phyloP scores from a whole-genome alignment of 2,329 filamentous ascomycete species.

The Ceratocystis harringtonii region DNA sequence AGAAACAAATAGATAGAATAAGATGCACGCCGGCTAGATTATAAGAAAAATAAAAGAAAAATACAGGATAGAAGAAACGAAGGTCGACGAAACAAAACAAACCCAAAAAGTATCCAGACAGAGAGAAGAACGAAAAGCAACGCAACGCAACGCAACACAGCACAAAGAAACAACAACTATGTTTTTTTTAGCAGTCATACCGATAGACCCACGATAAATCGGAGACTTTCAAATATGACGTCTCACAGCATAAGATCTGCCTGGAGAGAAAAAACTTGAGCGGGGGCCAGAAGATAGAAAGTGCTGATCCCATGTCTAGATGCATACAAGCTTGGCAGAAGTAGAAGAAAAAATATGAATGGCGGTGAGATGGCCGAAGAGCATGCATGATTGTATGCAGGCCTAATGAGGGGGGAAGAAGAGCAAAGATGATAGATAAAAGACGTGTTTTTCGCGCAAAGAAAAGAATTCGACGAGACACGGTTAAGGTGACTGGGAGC shows the following conservation, averaged over 20 bases:
- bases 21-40: constrained; percentile 7
- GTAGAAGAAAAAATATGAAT: not conserved
- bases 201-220: too few species aligned
- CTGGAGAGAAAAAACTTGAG: not conserved
- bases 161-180: too few species aligned
- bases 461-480: not conserved
- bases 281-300: not conserved
- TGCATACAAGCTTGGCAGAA: not conserved
- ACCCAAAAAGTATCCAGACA: constrained; percentile 4
- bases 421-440: not conserved
- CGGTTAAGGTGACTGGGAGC: constrained; percentile 9
- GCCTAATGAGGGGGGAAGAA: not conserved
- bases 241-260: too few species aligned
- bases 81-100: constrained; percentile 9
- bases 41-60: constrained; percentile 10
- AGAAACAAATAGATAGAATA: constrained; percentile 6
- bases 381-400: not conserved
- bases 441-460: not conserved
- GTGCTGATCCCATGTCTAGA: not conserved
- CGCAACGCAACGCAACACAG: too few species aligned
- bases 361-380: not conserved
- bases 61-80: constrained; percentile 5
- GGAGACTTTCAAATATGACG: too few species aligned
- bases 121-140: not conserved
- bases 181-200: too few species aligned